Conservation (phyloP, 169 alveolate genomes). For the Cystoisospora suis region DNA sequence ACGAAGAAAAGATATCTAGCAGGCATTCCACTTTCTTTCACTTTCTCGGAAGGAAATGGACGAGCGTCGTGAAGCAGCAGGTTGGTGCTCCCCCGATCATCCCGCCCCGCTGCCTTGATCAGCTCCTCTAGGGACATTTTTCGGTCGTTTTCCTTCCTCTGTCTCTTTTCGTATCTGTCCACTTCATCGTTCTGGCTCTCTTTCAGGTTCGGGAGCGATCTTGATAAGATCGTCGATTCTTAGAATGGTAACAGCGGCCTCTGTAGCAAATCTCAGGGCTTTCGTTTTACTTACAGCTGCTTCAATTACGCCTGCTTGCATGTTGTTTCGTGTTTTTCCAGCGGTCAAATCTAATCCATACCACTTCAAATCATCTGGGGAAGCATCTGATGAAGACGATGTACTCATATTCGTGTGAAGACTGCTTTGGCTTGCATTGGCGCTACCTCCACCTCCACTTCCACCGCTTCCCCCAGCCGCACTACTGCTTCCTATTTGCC, state of each 20-base stretch:
- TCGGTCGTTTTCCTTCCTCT: not conserved
- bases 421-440: not conserved
- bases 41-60: too few species aligned
- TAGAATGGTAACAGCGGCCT: slow-evolving; percentile 98
- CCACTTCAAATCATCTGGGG: slow-evolving; percentile 71
- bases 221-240: slow-evolving; percentile 96
- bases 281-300: slow-evolving; percentile 94
- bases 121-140: too few species aligned
- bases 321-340: slow-evolving; percentile 94
- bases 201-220: slow-evolving; percentile 63
- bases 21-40: too few species aligned
- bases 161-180: not conserved
- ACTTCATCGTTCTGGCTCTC: slow-evolving; percentile 9
- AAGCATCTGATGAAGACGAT: too few species aligned
- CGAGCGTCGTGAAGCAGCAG: too few species aligned
- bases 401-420: too few species aligned
- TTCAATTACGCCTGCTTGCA: slow-evolving; percentile 95
- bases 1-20: too few species aligned
- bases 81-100: too few species aligned
- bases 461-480: slow-evolving; percentile 19
- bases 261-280: slow-evolving; percentile 96
- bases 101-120: too few species aligned
- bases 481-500: slow-evolving; percentile 70
- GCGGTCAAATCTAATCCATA: slow-evolving; percentile 94
- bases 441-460: not conserved